Conservation (phyloP, 495 filamentous ascomycete genomes). For the Neurospora tetraspora region DNA sequence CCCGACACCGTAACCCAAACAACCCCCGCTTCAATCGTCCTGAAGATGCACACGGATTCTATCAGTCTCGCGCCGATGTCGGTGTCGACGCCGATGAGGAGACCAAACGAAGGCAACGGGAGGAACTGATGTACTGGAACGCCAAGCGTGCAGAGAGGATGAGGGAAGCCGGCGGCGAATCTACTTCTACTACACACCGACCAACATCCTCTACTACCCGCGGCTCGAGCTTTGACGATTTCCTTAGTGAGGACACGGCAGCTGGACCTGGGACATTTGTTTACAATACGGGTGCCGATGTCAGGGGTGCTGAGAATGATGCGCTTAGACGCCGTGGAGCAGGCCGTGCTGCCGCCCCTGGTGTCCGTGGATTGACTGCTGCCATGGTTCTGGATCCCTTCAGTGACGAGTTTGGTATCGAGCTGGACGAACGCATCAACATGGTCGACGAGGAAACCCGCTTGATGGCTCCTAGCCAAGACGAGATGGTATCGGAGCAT, state of each 20-base stretch:
- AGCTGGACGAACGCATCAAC: constrained; percentile 31
- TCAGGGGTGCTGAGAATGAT: constrained; percentile 23
- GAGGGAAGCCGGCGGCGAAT: constrained; percentile 19
- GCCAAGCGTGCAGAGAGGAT: constrained; percentile 27
- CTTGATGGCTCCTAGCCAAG: constrained; percentile 29
- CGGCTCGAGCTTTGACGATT: constrained; percentile 44
- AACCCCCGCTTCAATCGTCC: constrained; percentile 45
- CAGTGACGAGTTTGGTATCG: constrained; percentile 45
- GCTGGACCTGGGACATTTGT: constrained; percentile 40
- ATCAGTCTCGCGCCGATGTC: constrained; percentile 40
- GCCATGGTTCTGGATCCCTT: constrained; percentile 50
- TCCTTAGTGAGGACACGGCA: constrained; percentile 32
- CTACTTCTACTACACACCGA: neutral
- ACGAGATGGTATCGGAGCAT: constrained; percentile 25
- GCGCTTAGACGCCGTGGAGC: constrained; percentile 35
- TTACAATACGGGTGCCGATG: constrained; percentile 38
- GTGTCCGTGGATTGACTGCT: constrained; percentile 40
- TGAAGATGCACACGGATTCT: constrained; percentile 48
- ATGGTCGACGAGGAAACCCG: constrained; percentile 15
- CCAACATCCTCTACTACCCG: constrained; percentile 1
- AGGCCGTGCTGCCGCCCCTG: constrained; percentile 8
- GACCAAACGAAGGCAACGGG: constrained; percentile 52
- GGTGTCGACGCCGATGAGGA: constrained; percentile 61
- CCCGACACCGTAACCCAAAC: constrained; percentile 24
- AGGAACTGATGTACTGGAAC: constrained; percentile 67